A percentile compares a stretch with the other conserved stretches of the same genome.
phyloP scores from a whole-genome alignment of 2,329 filamentous ascomycete genomes.

The Onygena corvina region DNA sequence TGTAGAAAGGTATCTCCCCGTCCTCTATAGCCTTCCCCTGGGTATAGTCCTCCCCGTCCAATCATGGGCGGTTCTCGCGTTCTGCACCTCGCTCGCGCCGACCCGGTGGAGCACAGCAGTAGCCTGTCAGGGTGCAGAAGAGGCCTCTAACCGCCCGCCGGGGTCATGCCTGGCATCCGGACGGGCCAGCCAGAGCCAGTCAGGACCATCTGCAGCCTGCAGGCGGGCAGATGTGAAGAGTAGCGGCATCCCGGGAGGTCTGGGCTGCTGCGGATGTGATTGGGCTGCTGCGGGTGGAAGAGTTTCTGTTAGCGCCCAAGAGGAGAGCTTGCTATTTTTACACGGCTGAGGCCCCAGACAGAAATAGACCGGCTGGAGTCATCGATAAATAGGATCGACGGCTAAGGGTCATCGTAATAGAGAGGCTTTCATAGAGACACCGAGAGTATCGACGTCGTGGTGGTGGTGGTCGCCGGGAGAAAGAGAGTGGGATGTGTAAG shows the following conservation, averaged over 20 bases:
- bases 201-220: background rate
- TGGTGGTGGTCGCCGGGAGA: too few relatives aligned
- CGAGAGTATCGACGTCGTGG: too few relatives aligned
- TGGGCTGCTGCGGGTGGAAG: background rate
- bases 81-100: background rate
- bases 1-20: background rate
- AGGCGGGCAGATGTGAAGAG: background rate
- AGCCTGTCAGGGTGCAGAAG: conserved; percentile 2
- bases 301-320: background rate
- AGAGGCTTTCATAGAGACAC: too few relatives aligned
- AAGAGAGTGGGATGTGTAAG: too few relatives aligned
- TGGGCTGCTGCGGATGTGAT: background rate
- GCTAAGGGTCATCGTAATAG: too few relatives aligned
- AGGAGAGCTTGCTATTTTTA: background rate
- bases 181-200: background rate
- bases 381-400: too few relatives aligned
- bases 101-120: background rate
- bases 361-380: background rate
- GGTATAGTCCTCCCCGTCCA: background rate
- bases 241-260: background rate
- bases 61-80: background rate
- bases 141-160: background rate
- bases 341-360: background rate
- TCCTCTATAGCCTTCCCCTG: background rate
- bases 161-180: background rate